These are phyloP conservation scores for Glomus cerebriforme DNA, from an alignment of 192 early-diverging fungal genomes.

Conservation along the genomic window DNA sequence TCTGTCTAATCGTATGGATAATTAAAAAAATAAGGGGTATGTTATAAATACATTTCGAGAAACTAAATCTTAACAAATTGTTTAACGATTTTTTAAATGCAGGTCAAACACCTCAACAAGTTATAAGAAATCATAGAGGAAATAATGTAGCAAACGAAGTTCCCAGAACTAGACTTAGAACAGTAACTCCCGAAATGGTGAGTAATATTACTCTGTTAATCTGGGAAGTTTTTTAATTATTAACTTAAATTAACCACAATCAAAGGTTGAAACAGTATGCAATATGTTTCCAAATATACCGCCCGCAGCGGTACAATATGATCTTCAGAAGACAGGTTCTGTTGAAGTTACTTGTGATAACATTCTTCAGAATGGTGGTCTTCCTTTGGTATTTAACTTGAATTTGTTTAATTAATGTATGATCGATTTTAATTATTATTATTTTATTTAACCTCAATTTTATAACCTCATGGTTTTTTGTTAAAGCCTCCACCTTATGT, in stretches of 20 bases:
- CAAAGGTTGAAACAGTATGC: conserved; percentile 67
- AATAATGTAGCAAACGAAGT: conserved; percentile 1
- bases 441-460: conserved; percentile 5
- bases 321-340: conserved; percentile 80
- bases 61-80: background rate
- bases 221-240: background rate
- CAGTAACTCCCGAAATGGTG: conserved; percentile 27
- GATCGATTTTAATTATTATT: conserved; percentile 6
- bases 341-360: conserved; percentile 82
- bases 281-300: conserved; percentile 85
- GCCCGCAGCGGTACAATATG: conserved; percentile 69
- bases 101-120: background rate
- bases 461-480: background rate
- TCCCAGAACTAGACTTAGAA: background rate
- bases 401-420: conserved; percentile 1
- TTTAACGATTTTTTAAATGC: background rate
- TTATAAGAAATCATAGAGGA: background rate
- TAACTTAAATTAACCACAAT: background rate
- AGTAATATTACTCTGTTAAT: background rate
- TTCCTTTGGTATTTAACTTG: conserved; percentile 54
- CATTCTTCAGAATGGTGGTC: conserved; percentile 65
- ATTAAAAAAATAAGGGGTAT: background rate
- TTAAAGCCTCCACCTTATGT: background rate
- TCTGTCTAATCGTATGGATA: background rate
- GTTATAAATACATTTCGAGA: background rate